Evolutionary conservation across 371 early-diverging fungal genomes (phyloP).

Genomic region (Mucor irregularis): DNA sequence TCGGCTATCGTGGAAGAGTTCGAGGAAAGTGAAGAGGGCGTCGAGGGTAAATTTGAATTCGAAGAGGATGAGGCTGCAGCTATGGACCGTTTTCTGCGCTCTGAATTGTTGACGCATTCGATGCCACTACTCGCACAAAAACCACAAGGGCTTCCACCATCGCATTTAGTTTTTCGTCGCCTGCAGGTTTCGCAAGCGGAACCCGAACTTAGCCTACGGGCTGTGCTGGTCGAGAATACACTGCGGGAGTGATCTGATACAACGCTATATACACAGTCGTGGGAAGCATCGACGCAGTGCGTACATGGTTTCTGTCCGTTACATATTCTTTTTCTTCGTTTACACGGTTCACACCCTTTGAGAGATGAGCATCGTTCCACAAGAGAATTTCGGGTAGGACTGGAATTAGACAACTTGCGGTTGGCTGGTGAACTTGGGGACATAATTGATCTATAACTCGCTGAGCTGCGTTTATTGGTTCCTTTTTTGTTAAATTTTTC

Average conservation of each 20-base stretch:
- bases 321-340: conserved; percentile 26
- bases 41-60: neutral
- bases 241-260: conserved; percentile 33
- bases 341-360: conserved; percentile 33
- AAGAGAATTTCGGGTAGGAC: conserved; percentile 23
- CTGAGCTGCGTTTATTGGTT: neutral
- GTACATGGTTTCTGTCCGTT: conserved; percentile 31
- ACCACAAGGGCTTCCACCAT: conserved; percentile 49
- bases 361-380: conserved; percentile 28
- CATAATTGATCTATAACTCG: no score
- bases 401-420: conserved; percentile 29
- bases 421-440: conserved; percentile 24
- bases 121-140: conserved; percentile 41
- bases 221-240: conserved; percentile 34
- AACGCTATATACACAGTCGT: conserved; percentile 32
- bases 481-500: neutral
- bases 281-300: conserved; percentile 21
- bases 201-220: conserved; percentile 48
- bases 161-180: conserved; percentile 55
- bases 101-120: conserved; percentile 36
- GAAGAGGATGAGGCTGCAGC: conserved; percentile 6
- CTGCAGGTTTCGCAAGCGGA: conserved; percentile 56
- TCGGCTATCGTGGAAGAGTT: neutral
- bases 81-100: conserved; percentile 25
- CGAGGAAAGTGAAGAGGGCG: neutral